A percentile compares a stretch with the other conserved stretches of the same genome.
phyloP scores from a whole-genome alignment of 768 basidiomycete species.

The Amanita molliuscula region DNA sequence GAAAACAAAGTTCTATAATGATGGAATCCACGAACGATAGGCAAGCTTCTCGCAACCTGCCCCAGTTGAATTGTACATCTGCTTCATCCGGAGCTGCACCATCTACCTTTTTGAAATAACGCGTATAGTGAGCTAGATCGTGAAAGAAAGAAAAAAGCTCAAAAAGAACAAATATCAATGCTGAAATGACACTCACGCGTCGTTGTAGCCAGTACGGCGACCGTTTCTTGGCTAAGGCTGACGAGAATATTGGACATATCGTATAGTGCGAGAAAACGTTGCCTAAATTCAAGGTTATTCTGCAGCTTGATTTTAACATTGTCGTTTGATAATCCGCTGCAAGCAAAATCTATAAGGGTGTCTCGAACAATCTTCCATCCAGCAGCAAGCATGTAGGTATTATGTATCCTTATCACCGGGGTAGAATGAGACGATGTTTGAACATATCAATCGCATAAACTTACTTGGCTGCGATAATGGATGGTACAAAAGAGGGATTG shows the following conservation, averaged over 20 bases:
- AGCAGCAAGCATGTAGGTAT: conserved; percentile 72
- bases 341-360: conserved; percentile 43
- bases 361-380: conserved; percentile 70
- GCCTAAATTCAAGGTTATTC: conserved; percentile 37
- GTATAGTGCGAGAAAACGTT: conserved; percentile 52
- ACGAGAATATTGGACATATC: conserved; percentile 54
- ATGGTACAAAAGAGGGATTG: conserved; percentile 44
- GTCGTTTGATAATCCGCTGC: conserved; percentile 42
- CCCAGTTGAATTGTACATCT: conserved; percentile 59
- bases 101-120: conserved; percentile 49
- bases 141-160: conserved; percentile 4
- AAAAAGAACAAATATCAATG: background rate
- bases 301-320: conserved; percentile 44
- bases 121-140: conserved; percentile 54
- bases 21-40: conserved; percentile 78
- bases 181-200: conserved; percentile 38
- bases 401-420: conserved; percentile 52
- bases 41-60: conserved; percentile 48
- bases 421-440: background rate
- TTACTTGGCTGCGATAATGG: conserved; percentile 50
- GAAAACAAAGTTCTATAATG: conserved; percentile 74
- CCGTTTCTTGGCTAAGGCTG: conserved; percentile 49
- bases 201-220: conserved; percentile 60
- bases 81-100: conserved; percentile 29
- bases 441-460: conserved; percentile 5